These are phyloP conservation scores for Yamadazyma laniorum DNA, from an alignment of 805 yeast species.

Conservation along the genomic window DNA sequence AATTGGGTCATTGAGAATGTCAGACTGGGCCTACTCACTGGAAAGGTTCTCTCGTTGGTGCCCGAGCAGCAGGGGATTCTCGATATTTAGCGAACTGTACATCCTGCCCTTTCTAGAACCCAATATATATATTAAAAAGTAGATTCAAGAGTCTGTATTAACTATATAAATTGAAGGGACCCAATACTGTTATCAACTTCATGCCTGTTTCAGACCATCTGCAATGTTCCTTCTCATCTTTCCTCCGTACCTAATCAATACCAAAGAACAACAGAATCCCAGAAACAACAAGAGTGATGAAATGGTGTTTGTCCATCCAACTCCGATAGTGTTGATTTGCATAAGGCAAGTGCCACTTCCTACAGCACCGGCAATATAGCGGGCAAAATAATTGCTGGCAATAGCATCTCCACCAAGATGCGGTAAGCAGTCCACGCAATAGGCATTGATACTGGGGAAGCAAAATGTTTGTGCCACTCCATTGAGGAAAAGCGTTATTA, in stretches of 20 bases:
- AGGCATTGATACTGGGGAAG: constrained; percentile 52
- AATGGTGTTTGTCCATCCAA: constrained; percentile 56
- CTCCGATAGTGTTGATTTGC: constrained; percentile 46
- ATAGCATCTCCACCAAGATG: constrained; percentile 50
- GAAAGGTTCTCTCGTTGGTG: constrained; percentile 70
- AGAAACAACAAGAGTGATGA: constrained; percentile 39
- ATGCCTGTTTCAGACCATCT: not conserved
- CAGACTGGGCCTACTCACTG: constrained; percentile 50
- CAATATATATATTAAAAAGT: no score
- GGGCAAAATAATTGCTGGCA: constrained; percentile 46
- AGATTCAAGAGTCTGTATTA: no score
- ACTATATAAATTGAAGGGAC: no score
- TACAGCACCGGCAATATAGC: constrained; percentile 49
- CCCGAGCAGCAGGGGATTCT: constrained; percentile 55
- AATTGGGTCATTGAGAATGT: constrained; percentile 71
- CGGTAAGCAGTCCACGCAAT: constrained; percentile 56
- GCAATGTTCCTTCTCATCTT: constrained; percentile 10
- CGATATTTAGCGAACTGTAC: no score
- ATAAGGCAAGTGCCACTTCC: constrained; percentile 46
- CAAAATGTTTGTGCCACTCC: constrained; percentile 50
- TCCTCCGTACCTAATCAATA: constrained; percentile 38
- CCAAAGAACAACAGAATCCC: constrained; percentile 29
- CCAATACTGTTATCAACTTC: no score
- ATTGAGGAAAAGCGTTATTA: constrained; percentile 43
- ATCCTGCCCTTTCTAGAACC: no score